Evolutionary conservation across 306 rosid genomes (phyloP), one percentile per base, ranked within the genome.

Genomic region (Quercus berberidifolia): DNA sequence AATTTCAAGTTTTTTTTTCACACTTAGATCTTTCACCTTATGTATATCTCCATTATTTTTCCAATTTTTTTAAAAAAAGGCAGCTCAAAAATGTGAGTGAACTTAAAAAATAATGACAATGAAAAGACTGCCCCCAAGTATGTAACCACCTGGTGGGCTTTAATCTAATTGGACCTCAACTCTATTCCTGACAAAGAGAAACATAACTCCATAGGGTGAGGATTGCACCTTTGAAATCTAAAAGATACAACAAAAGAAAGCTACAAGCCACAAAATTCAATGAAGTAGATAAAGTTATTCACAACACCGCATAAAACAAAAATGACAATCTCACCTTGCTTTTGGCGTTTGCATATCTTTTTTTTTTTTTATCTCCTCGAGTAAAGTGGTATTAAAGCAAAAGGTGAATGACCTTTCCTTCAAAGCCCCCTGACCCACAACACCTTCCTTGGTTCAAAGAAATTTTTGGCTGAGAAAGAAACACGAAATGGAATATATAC

Each of bases 271-370:
- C 28, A 8, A 59, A 59, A 59, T 23, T 59, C 65, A 59, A 49
- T 20, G 65, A 23, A 59, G 30, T 59, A 23, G 15, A 59, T 59
- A 49, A 19, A 58, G 67, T 70, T 51, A 57, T 64, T 31, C 30
- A 21, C 41, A 58, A 55, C 49, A 56, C 73, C 49, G 30, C 63
- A 62, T 77, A 74, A 30, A 59, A 51, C 49, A 79, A 60, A 58
- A 81, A 71, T 21, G 73, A 62, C 73, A 72, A 78, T 65, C 90
- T 85, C 87, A 93, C 98, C 92, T 93, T 78, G 88, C 78, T 86
- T 92, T 90, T 25, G 93, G 92, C 31, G 91, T 89, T 93, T 94
- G 97, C 98, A 92, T 94, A 69, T 69, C 88, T 82, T 58, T 57
- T 80, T 57, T 56, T 80, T 57, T 52, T 46, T 60, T 68, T 55